These are phyloP conservation scores for Colletotrichum trifolii DNA, from an alignment of 2,329 filamentous ascomycete species.

Conservation along the genomic window DNA sequence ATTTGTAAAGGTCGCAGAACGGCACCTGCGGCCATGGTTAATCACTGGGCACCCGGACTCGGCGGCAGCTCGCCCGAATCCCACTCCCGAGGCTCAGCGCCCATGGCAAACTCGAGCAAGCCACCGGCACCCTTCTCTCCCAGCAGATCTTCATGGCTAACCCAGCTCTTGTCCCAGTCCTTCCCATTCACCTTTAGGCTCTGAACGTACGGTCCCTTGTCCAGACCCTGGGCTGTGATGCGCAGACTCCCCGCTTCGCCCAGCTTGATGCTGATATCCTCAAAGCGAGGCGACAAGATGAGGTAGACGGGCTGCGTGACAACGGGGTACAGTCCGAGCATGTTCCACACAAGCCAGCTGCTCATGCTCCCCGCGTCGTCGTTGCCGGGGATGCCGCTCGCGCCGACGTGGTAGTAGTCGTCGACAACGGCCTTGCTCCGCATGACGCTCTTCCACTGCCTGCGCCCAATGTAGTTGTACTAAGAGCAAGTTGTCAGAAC, in stretches of 20 bases:
- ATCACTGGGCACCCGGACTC: conserved; percentile 50
- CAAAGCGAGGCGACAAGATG: conserved; percentile 61
- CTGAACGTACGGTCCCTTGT: conserved; percentile 62
- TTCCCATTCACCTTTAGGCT: conserved; percentile 63
- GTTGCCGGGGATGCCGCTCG: conserved; percentile 65
- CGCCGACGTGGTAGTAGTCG: conserved; percentile 58
- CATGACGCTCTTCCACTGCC: conserved; percentile 62
- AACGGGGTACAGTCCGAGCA: conserved; percentile 66
- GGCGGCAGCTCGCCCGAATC: conserved; percentile 62
- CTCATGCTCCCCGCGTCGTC: conserved; percentile 70
- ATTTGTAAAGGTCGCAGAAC: too few relatives aligned
- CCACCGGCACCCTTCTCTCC: conserved; percentile 50
- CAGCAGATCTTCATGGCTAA: conserved; percentile 62
- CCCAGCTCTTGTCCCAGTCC: conserved; percentile 64
- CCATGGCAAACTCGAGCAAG: conserved; percentile 59
- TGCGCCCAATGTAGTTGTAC: conserved; percentile 63
- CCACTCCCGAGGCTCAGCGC: conserved; percentile 44
- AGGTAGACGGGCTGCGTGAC: conserved; percentile 68
- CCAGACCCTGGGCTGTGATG: conserved; percentile 58
- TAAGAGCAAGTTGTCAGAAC: too few relatives aligned
- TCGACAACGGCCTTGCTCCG: conserved; percentile 61
- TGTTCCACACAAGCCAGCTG: conserved; percentile 66
- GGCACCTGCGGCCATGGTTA: background rate
- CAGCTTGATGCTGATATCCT: conserved; percentile 59
- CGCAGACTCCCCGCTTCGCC: conserved; percentile 50